Conservation (phyloP, 2,329 filamentous ascomycete species). For the Colletotrichum sp. region DNA sequence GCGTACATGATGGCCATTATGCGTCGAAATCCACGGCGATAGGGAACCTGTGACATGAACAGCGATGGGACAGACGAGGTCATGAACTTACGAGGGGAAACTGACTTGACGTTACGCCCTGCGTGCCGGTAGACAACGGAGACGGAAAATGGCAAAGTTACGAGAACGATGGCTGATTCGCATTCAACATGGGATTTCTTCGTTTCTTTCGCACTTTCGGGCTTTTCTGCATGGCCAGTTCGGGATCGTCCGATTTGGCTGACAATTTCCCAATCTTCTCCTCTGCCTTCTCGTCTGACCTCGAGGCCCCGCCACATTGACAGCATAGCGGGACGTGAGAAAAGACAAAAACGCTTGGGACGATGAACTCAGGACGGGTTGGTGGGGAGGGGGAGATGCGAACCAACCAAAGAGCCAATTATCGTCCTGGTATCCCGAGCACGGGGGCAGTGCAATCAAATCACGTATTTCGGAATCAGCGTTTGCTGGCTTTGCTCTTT, state of each 20-base stretch:
- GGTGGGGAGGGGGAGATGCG: background rate
- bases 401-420: background rate
- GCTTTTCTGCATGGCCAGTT: background rate
- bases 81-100: background rate
- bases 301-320: background rate
- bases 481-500: background rate
- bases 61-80: background rate
- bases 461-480: background rate
- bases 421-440: background rate
- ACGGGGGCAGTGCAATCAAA: background rate
- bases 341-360: background rate
- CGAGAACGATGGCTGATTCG: background rate
- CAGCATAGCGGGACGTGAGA: background rate
- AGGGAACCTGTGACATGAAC: background rate
- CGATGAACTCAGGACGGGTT: background rate
- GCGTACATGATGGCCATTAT: background rate
- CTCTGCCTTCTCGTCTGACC: background rate
- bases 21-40: background rate
- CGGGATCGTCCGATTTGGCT: background rate
- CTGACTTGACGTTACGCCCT: background rate
- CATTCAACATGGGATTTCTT: background rate
- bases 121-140: background rate
- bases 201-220: background rate
- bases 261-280: background rate
- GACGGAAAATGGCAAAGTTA: background rate